Percentiles rank a stretch among this genome's conserved stretches.
Evolutionary conservation across 1,284 basidiomycete species (phyloP).

Genomic region (Rhodotorula sp.): DNA sequence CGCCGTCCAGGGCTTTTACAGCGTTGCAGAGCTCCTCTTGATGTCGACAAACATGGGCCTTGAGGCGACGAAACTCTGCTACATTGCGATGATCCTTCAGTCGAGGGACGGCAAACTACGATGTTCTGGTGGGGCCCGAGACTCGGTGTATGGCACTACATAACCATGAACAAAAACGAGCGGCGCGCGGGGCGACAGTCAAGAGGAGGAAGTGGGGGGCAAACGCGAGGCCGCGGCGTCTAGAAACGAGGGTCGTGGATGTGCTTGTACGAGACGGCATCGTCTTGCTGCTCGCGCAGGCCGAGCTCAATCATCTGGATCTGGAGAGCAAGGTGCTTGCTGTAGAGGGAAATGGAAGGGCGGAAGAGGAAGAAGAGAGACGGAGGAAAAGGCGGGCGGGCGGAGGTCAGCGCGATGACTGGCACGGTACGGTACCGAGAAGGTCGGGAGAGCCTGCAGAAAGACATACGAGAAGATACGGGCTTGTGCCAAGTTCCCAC

Average conservation of each 20-base stretch:
- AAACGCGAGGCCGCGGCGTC: not conserved
- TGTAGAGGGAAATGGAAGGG: not conserved
- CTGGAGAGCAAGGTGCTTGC: constrained; percentile 37
- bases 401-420: not conserved
- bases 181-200: too few species aligned
- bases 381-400: not conserved
- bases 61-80: too few species aligned
- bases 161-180: not conserved
- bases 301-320: constrained; percentile 44
- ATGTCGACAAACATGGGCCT: too few species aligned
- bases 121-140: too few species aligned
- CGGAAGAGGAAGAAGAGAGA: too few species aligned
- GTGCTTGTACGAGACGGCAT: constrained; percentile 39
- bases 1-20: too few species aligned
- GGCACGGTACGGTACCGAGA: too few species aligned
- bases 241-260: constrained; percentile 40
- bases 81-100: too few species aligned
- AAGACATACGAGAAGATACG: constrained; percentile 22
- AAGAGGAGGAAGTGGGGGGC: not conserved
- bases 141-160: not conserved
- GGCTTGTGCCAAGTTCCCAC: constrained; percentile 42
- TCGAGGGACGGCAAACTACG: too few species aligned
- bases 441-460: not conserved
- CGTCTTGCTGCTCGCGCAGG: constrained; percentile 21
- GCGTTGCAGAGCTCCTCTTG: too few species aligned